Conservation (phyloP, 2,329 filamentous ascomycete species). For the Alternaria sp. region DNA sequence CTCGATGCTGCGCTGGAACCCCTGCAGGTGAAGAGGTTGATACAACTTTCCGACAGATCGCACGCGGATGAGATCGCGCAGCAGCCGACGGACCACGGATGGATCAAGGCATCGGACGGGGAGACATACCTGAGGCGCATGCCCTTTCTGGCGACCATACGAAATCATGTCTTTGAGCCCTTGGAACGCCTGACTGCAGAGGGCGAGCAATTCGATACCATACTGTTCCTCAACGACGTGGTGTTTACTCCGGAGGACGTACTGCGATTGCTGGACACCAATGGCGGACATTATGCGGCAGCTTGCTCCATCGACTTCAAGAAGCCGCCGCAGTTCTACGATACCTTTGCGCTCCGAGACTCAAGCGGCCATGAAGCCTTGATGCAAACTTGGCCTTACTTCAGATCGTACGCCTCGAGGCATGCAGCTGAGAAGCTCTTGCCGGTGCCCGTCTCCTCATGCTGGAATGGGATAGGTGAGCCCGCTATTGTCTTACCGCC, state of each 20-base stretch:
- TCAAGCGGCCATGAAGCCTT: conserved; percentile 57
- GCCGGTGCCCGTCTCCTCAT: conserved; percentile 67
- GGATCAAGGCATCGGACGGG: conserved; percentile 63
- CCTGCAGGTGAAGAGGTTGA: conserved; percentile 60
- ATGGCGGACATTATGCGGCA: conserved; percentile 64
- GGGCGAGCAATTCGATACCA: conserved; percentile 61
- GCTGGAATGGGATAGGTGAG: conserved; percentile 69
- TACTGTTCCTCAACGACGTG: conserved; percentile 69
- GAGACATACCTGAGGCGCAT: conserved; percentile 67
- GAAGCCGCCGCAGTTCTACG: conserved; percentile 62
- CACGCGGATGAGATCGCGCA: conserved; percentile 46
- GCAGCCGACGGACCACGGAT: conserved; percentile 53
- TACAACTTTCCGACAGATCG: conserved; percentile 65
- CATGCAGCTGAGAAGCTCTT: conserved; percentile 56
- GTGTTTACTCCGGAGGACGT: conserved; percentile 66
- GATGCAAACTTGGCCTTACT: conserved; percentile 66
- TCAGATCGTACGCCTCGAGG: conserved; percentile 58
- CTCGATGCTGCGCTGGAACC: conserved; percentile 62
- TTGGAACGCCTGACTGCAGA: conserved; percentile 58
- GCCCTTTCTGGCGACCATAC: conserved; percentile 68
- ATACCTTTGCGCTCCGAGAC: conserved; percentile 68
- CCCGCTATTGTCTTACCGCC: not conserved
- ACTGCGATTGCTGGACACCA: conserved; percentile 62
- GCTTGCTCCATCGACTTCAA: conserved; percentile 68
- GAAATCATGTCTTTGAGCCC: conserved; percentile 69